Percentiles rank a stretch among this genome's conserved stretches.
Conservation (phyloP, 805 yeast genomes). For the Ogataea pignaliae region DNA sequence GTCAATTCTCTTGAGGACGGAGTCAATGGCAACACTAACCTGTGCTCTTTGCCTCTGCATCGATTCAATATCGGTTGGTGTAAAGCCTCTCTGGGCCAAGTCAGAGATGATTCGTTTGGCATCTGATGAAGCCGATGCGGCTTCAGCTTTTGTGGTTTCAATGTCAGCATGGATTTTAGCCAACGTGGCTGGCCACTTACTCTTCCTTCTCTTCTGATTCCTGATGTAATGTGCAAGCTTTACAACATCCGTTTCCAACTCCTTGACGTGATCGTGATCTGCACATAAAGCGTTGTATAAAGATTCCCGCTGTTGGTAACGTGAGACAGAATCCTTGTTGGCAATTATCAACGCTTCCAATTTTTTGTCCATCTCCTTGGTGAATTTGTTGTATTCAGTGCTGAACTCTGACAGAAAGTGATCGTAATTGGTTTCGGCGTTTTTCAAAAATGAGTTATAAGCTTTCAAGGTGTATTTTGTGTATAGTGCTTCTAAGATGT, state of each 20-base stretch:
- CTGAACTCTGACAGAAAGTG: slow-evolving; percentile 53
- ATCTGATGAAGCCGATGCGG: slow-evolving; percentile 35
- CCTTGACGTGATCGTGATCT: slow-evolving; percentile 53
- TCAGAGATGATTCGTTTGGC: slow-evolving; percentile 38
- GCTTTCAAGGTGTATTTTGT: slow-evolving; percentile 57
- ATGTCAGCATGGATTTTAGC: slow-evolving; percentile 56
- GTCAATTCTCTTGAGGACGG: slow-evolving; percentile 32
- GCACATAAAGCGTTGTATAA: slow-evolving; percentile 45
- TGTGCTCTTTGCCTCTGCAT: slow-evolving; percentile 60
- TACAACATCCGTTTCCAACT: slow-evolving; percentile 63
- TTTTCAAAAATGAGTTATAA: slow-evolving; percentile 56
- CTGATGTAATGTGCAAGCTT: slow-evolving; percentile 72
- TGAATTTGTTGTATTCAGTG: slow-evolving; percentile 47
- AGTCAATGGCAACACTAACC: slow-evolving; percentile 50
- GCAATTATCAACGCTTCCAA: slow-evolving; percentile 37
- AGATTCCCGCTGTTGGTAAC: slow-evolving; percentile 37
- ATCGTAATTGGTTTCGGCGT: slow-evolving; percentile 58
- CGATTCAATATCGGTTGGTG: slow-evolving; percentile 58
- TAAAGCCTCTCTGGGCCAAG: slow-evolving; percentile 52
- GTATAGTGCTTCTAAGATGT: slow-evolving; percentile 26
- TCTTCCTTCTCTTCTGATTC: slow-evolving; percentile 58
- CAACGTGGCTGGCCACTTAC: slow-evolving; percentile 58
- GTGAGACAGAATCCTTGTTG: slow-evolving; percentile 35
- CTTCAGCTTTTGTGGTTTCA: slow-evolving; percentile 35
- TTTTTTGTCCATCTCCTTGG: slow-evolving; percentile 44